These are phyloP conservation scores for Neoboletus subvelutipes DNA, from an alignment of 768 basidiomycete genomes.

Conservation along the genomic window DNA sequence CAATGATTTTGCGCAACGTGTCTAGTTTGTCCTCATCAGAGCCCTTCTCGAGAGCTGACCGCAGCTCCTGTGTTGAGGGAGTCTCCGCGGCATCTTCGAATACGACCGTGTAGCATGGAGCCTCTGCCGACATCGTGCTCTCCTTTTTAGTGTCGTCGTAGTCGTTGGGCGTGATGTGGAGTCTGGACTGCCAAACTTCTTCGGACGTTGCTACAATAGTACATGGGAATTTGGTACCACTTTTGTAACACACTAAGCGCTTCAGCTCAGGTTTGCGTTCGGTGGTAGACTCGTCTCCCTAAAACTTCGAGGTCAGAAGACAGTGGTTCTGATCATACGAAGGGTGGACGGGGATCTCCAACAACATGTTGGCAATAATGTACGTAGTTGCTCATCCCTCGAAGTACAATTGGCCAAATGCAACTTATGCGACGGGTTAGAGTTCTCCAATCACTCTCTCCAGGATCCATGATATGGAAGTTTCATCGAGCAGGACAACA, in stretches of 20 bases:
- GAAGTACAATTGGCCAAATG: too few species aligned
- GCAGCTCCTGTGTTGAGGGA: conserved; percentile 79
- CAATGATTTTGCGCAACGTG: conserved; percentile 91
- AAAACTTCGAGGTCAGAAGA: too few species aligned
- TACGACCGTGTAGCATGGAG: conserved; percentile 76
- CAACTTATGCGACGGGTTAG: too few species aligned
- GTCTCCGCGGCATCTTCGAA: conserved; percentile 71
- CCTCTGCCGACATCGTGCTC: conserved; percentile 44
- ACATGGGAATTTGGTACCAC: conserved; percentile 7
- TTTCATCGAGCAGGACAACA: too few species aligned
- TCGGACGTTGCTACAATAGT: not conserved
- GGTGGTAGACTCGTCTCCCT: too few species aligned
- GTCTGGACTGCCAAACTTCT: conserved; percentile 2
- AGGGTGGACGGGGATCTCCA: too few species aligned
- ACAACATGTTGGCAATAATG: too few species aligned
- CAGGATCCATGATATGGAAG: too few species aligned
- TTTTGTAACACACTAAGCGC: not conserved
- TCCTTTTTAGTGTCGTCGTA: conserved; percentile 10
- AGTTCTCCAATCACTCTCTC: too few species aligned
- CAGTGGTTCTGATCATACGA: too few species aligned
- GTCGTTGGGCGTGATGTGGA: conserved; percentile 7
- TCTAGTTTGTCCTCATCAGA: conserved; percentile 96
- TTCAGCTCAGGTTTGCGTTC: too few species aligned
- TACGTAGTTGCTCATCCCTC: too few species aligned
- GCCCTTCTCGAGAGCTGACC: conserved; percentile 86